A percentile compares a stretch with the other conserved stretches of the same genome.
Conservation (phyloP, 1,139 yeast genomes). For the Blastobotrys ciferrii region DNA sequence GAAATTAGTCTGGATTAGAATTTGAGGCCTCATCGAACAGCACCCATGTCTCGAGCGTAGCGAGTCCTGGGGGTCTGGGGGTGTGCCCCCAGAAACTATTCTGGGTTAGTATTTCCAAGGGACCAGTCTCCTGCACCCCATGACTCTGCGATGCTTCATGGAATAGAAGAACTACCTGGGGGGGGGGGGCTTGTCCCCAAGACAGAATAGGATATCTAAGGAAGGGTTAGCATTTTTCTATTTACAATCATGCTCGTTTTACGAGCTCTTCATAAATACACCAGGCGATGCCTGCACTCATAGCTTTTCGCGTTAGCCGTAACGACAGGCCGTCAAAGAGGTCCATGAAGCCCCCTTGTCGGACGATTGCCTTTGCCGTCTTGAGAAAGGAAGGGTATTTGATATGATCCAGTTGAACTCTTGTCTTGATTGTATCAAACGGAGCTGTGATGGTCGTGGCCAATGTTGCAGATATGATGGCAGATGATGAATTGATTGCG, state of each 20-base stretch:
- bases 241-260: conserved; percentile 10
- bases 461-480: conserved; percentile 45
- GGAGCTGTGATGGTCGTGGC: conserved; percentile 93
- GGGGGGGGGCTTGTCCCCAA: too few relatives aligned
- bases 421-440: conserved; percentile 88
- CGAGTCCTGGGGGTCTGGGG: too few relatives aligned
- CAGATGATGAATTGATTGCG: conserved; percentile 27
- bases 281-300: conserved; percentile 96
- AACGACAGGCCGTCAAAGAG: conserved; percentile 82
- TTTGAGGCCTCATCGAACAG: too few relatives aligned
- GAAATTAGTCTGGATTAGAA: too few relatives aligned
- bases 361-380: conserved; percentile 43
- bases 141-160: too few relatives aligned
- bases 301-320: conserved; percentile 78
- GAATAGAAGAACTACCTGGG: too few relatives aligned
- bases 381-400: conserved; percentile 41
- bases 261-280: conserved; percentile 89
- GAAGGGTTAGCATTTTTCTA: neutral
- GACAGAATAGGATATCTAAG: neutral
- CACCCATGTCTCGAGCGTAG: too few relatives aligned
- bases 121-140: too few relatives aligned
- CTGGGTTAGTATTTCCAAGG: too few relatives aligned
- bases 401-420: conserved; percentile 71
- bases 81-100: too few relatives aligned
- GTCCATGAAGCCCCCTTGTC: conserved; percentile 59